A percentile compares a stretch with the other conserved stretches of the same genome.
phyloP scores from a whole-genome alignment of 805 yeast genomes.

The Candida khao-thaluensis region DNA sequence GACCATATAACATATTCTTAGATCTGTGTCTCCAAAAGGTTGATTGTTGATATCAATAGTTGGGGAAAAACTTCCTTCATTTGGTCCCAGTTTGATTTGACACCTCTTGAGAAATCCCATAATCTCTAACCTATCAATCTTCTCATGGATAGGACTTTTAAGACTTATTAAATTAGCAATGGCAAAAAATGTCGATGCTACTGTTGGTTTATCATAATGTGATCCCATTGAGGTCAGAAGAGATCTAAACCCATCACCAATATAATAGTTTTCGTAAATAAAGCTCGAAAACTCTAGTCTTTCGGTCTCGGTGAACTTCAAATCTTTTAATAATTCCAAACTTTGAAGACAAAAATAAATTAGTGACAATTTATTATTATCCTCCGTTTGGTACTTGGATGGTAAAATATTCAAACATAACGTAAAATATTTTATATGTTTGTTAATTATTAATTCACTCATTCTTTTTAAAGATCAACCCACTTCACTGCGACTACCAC shows the following conservation, averaged over 20 bases:
- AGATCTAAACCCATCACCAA: slow-evolving; percentile 54
- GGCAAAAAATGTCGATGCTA: slow-evolving; percentile 78
- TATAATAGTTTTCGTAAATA: slow-evolving; percentile 47
- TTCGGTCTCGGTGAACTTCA: slow-evolving; percentile 12
- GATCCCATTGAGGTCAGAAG: slow-evolving; percentile 35
- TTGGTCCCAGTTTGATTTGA: slow-evolving; percentile 43
- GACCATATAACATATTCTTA: slow-evolving; percentile 76
- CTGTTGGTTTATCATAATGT: slow-evolving; percentile 58
- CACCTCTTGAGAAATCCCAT: slow-evolving; percentile 56
- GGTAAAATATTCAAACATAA: slow-evolving; percentile 58
- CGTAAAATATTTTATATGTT: slow-evolving; percentile 46
- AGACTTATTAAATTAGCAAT: slow-evolving; percentile 55
- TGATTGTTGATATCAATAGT: slow-evolving; percentile 22
- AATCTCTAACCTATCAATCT: slow-evolving; percentile 45
- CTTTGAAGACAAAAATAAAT: slow-evolving; percentile 70
- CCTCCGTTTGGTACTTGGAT: slow-evolving; percentile 55
- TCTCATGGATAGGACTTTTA: slow-evolving; percentile 37
- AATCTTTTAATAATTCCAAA: slow-evolving; percentile 40
- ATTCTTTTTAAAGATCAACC: slow-evolving; percentile 2
- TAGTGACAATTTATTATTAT: slow-evolving; percentile 67
- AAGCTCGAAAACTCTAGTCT: slow-evolving; percentile 32
- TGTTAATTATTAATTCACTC: slow-evolving; percentile 19
- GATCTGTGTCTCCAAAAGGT: slow-evolving; percentile 65
- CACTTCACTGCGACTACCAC: too few species aligned
- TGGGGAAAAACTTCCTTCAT: slow-evolving; percentile 36